phyloP scores from a whole-genome alignment of 2,329 filamentous ascomycete genomes.

The Claviceps lovelessii region DNA sequence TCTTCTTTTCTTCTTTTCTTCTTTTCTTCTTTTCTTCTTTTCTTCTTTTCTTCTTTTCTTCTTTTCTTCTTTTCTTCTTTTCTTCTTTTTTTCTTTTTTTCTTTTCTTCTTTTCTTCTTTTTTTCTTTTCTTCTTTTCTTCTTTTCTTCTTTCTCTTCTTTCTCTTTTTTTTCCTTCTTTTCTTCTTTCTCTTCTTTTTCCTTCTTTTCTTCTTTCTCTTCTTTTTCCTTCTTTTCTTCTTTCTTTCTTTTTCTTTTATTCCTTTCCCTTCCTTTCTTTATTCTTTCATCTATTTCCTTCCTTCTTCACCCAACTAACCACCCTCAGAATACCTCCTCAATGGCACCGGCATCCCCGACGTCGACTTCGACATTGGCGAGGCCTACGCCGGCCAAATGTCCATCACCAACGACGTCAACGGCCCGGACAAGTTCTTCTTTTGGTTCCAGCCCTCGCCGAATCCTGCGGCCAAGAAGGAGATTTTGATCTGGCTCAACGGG shows the following conservation, averaged over 20 bases:
- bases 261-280: neutral
- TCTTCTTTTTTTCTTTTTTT: no score
- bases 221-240: neutral
- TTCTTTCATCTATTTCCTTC: neutral
- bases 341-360: conserved; percentile 46
- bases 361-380: conserved; percentile 48
- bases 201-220: no score
- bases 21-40: no score
- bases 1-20: no score
- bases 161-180: no score
- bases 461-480: conserved; percentile 35
- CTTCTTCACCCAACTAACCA: no score
- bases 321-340: conserved; percentile 42
- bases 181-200: no score
- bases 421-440: conserved; percentile 29
- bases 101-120: no score
- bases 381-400: conserved; percentile 43
- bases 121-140: no score
- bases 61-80: no score
- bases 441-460: conserved; percentile 39
- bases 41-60: no score
- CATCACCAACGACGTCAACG: conserved; percentile 29
- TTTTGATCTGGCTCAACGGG: conserved; percentile 49
- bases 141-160: no score
- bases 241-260: neutral